Percentiles rank a stretch among this genome's conserved stretches.
These are phyloP conservation scores for Heterobasidion irregulare DNA, from an alignment of 1,284 basidiomycete genomes.

Conservation along the genomic window DNA sequence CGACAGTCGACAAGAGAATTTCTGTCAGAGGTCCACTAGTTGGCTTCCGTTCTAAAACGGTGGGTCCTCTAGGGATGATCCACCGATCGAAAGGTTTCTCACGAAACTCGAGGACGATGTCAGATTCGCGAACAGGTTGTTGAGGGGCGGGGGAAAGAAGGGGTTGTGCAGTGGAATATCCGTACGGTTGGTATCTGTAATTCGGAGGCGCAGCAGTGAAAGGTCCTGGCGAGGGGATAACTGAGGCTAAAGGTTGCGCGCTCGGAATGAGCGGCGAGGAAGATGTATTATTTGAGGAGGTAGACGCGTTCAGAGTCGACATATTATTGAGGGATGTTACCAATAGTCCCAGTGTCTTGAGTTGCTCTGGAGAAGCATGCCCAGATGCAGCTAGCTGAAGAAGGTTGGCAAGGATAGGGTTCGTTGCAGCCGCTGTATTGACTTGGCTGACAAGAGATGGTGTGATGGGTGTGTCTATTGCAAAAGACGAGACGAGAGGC, in stretches of 20 bases:
- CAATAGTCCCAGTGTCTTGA: conserved; percentile 53
- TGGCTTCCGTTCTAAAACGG: conserved; percentile 32
- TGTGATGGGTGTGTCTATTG: conserved; percentile 37
- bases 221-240: neutral
- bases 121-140: conserved; percentile 37
- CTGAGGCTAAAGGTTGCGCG: neutral
- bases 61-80: conserved; percentile 53
- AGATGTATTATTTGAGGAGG: conserved; percentile 2
- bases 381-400: conserved; percentile 52
- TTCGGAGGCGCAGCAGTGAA: neutral
- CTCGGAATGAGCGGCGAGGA: neutral
- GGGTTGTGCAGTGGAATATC: neutral
- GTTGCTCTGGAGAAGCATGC: conserved; percentile 50
- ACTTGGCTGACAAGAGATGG: conserved; percentile 52
- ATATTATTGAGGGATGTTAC: conserved; percentile 44
- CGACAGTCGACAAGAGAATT: conserved; percentile 28
- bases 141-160: neutral
- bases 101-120: conserved; percentile 61
- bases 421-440: conserved; percentile 51
- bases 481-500: conserved; percentile 31
- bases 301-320: conserved; percentile 7
- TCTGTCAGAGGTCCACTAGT: conserved; percentile 15
- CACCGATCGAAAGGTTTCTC: conserved; percentile 53
- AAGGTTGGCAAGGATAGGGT: conserved; percentile 55
- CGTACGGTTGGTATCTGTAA: conserved; percentile 5